Evolutionary conservation across 2,329 filamentous ascomycete genomes (phyloP).

Genomic region (Colletotrichum tamarilloi): DNA sequence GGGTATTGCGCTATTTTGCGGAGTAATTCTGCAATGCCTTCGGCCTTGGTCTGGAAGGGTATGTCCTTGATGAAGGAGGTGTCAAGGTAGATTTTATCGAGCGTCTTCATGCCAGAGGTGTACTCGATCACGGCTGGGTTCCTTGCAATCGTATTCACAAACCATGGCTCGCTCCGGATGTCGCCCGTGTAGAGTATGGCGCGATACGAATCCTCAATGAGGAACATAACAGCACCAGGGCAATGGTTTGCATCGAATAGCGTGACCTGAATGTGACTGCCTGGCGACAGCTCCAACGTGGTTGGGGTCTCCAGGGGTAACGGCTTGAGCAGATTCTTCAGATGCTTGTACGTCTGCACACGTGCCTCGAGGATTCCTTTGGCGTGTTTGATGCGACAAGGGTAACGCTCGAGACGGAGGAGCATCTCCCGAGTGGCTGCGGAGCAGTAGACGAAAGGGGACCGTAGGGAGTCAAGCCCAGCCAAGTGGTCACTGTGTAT

Average conservation of each 20-base stretch:
- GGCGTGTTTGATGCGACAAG: conserved; percentile 84
- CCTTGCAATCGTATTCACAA: conserved; percentile 78
- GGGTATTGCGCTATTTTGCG: conserved; percentile 76
- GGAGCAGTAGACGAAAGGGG: conserved; percentile 92
- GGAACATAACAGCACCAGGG: conserved; percentile 89
- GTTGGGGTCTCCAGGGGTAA: conserved; percentile 86
- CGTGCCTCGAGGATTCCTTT: conserved; percentile 81
- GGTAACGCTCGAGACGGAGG: conserved; percentile 80
- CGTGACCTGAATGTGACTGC: conserved; percentile 79
- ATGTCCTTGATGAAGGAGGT: conserved; percentile 74
- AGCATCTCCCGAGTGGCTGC: conserved; percentile 84
- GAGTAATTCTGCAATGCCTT: conserved; percentile 81
- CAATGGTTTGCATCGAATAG: conserved; percentile 95
- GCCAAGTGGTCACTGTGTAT: conserved; percentile 90
- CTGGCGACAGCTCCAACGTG: conserved; percentile 77
- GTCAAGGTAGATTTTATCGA: conserved; percentile 90
- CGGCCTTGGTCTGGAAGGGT: conserved; percentile 71
- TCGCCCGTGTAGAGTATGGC: conserved; percentile 91
- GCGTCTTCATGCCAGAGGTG: conserved; percentile 68
- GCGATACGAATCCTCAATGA: conserved; percentile 79
- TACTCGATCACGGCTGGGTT: conserved; percentile 83
- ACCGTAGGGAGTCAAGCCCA: conserved; percentile 80
- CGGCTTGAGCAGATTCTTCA: conserved; percentile 80
- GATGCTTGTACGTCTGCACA: conserved; percentile 80
- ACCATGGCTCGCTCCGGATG: conserved; percentile 87